Percentiles rank a stretch among this genome's conserved stretches.
These are phyloP conservation scores for Microbotryomycetes sp. DNA, from an alignment of 1,284 basidiomycete species.

Conservation along the genomic window DNA sequence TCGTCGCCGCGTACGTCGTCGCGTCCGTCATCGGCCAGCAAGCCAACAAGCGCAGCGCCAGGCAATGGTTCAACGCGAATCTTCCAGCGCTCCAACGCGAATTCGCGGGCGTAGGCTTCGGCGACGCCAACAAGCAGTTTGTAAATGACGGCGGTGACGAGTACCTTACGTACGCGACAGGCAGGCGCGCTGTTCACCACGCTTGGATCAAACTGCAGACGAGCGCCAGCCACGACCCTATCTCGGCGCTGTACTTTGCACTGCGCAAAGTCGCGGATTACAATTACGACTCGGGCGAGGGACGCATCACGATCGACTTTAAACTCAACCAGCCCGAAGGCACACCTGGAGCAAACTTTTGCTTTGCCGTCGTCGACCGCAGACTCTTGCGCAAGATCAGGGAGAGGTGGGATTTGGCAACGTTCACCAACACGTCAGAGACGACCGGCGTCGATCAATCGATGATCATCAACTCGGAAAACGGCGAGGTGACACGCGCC, in stretches of 20 bases:
- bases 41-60: slow-evolving; percentile 1
- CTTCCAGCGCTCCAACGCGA: not conserved
- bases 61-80: slow-evolving; percentile 5
- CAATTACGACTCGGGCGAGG: slow-evolving; percentile 7
- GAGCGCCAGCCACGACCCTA: not conserved
- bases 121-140: slow-evolving; percentile 3
- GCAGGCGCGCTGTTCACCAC: slow-evolving; percentile 11
- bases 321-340: slow-evolving; percentile 11
- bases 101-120: slow-evolving; percentile 24
- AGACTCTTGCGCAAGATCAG: not conserved
- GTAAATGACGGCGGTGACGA: slow-evolving; percentile 19
- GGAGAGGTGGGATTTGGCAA: slow-evolving; percentile 26
- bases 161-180: slow-evolving; percentile 11
- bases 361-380: slow-evolving; percentile 14
- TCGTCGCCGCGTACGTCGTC: slow-evolving; percentile 9
- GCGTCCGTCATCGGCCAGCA: not conserved
- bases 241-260: slow-evolving; percentile 4
- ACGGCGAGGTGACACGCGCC: slow-evolving; percentile 15
- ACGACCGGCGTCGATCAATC: not conserved
- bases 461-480: slow-evolving; percentile 19
- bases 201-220: slow-evolving; percentile 8
- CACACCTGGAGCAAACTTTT: slow-evolving; percentile 16
- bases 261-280: slow-evolving; percentile 3
- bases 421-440: slow-evolving; percentile 16
- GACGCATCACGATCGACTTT: slow-evolving; percentile 12